A percentile compares a stretch with the other conserved stretches of the same genome.
These are phyloP conservation scores for Psilocybe sp. DNA, from an alignment of 768 basidiomycete genomes.

Conservation along the genomic window DNA sequence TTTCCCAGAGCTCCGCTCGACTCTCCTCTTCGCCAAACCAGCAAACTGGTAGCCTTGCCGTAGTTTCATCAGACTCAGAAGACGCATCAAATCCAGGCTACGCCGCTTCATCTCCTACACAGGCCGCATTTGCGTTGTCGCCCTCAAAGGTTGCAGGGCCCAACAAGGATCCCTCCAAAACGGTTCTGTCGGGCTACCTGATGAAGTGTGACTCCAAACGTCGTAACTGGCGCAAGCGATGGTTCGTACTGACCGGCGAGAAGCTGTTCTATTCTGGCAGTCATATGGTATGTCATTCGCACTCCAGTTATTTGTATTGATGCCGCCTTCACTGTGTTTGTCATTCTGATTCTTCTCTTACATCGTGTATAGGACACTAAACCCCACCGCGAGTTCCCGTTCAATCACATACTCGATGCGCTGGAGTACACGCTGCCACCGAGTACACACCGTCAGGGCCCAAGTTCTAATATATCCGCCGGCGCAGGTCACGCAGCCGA, in stretches of 20 bases:
- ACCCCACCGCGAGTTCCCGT: conserved; percentile 82
- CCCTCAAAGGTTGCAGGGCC: conserved; percentile 35
- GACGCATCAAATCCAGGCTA: conserved; percentile 50
- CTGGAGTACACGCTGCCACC: conserved; percentile 75
- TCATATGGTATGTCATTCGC: conserved; percentile 80
- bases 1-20: not conserved
- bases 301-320: conserved; percentile 9
- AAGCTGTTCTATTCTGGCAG: conserved; percentile 85
- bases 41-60: conserved; percentile 37
- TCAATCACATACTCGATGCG: conserved; percentile 86
- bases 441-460: conserved; percentile 42
- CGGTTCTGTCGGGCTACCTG: conserved; percentile 85
- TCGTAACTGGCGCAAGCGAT: conserved; percentile 93
- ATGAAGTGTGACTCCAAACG: conserved; percentile 96
- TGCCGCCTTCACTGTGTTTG: not conserved
- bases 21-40: conserved; percentile 48
- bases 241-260: conserved; percentile 92
- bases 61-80: conserved; percentile 81
- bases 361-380: conserved; percentile 70
- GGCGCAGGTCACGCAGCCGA: conserved; percentile 35
- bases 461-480: conserved; percentile 28
- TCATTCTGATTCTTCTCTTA: not conserved
- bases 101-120: conserved; percentile 44
- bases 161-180: conserved; percentile 65
- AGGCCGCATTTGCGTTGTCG: conserved; percentile 36